Conservation (phyloP, 2,329 filamentous ascomycete species). For the Thyridium curvatum region DNA sequence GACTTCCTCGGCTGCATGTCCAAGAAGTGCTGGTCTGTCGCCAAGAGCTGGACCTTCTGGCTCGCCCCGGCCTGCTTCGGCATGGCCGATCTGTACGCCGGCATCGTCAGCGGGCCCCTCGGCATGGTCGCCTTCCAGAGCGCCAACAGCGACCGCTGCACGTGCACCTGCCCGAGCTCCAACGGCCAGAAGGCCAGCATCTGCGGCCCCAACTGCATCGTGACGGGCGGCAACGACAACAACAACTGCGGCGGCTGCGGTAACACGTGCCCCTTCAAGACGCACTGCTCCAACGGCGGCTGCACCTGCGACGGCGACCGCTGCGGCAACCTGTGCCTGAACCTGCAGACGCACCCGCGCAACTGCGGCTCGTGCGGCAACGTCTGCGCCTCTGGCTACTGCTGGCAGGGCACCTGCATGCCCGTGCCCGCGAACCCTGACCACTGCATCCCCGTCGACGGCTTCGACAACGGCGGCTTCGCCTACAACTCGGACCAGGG, state of each 20-base stretch:
- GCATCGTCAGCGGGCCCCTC: background rate
- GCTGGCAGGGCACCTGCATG: slow-evolving; percentile 3
- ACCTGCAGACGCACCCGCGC: slow-evolving; percentile 5
- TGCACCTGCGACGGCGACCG: slow-evolving; percentile 7
- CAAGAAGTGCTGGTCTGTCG: background rate
- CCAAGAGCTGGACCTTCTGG: background rate
- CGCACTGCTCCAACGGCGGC: slow-evolving; percentile 4
- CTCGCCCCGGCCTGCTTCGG: background rate
- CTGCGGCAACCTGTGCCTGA: slow-evolving; percentile 8
- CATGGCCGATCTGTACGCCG: slow-evolving; percentile 1
- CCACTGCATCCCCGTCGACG: slow-evolving; percentile 6
- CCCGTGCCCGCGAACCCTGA: slow-evolving; percentile 1
- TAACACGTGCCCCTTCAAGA: slow-evolving; percentile 5
- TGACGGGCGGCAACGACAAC: slow-evolving; percentile 1
- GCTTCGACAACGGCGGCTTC: slow-evolving; percentile 8
- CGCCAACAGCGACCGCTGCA: slow-evolving; percentile 1
- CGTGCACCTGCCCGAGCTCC: background rate
- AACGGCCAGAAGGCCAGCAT: background rate
- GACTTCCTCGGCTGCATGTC: slow-evolving; percentile 3
- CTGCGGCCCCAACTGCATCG: background rate
- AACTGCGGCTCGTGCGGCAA: slow-evolving; percentile 10
- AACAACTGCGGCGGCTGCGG: slow-evolving; percentile 11
- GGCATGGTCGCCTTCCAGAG: background rate
- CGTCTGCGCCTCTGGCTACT: slow-evolving; percentile 6
- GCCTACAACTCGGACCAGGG: background rate